Evolutionary conservation across 129 eudicot species (phyloP).

Genomic region (Lactuca saligna): DNA sequence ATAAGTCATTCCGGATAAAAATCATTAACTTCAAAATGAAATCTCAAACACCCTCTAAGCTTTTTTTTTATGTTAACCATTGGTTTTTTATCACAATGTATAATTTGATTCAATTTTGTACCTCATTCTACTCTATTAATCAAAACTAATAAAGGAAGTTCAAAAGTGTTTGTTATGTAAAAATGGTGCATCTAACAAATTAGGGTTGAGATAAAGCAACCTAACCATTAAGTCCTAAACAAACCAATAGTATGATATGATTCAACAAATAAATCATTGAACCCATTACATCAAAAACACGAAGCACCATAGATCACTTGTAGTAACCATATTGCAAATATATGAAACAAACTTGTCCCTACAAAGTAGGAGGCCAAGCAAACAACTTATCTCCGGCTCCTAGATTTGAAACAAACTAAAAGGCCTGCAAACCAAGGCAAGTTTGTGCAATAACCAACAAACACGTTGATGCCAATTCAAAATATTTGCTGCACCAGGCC

Average conservation of each 20-base stretch:
- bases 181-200: too few species aligned
- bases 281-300: not conserved
- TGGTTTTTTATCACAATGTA: too few species aligned
- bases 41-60: too few species aligned
- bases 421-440: not conserved
- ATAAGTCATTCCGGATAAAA: too few species aligned
- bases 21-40: too few species aligned
- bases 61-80: too few species aligned
- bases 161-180: too few species aligned
- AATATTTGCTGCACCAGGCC: conserved; percentile 15
- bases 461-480: conserved; percentile 12
- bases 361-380: conserved; percentile 15
- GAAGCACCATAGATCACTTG: not conserved
- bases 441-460: conserved; percentile 19
- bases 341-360: conserved; percentile 16
- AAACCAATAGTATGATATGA: not conserved
- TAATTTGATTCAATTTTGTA: too few species aligned
- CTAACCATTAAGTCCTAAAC: not conserved
- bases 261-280: not conserved
- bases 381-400: conserved; percentile 14
- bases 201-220: too few species aligned
- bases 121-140: too few species aligned
- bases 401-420: conserved; percentile 22
- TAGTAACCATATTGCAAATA: not conserved
- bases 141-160: too few species aligned